These are phyloP conservation scores for Uncinocarpus reesii DNA, from an alignment of 2,329 filamentous ascomycete species.

Conservation along the genomic window DNA sequence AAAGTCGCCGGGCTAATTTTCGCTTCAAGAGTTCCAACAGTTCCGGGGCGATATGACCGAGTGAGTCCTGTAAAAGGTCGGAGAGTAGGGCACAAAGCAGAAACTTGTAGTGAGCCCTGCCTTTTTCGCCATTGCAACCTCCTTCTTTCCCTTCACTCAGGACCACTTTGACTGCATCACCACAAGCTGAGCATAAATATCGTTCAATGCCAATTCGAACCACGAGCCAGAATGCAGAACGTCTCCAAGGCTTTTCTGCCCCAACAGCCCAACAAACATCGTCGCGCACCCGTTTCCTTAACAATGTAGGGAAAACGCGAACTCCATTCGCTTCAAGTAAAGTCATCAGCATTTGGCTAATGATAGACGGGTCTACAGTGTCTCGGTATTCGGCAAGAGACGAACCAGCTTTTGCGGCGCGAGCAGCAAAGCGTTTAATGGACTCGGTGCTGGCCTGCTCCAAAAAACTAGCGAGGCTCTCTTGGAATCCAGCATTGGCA, in stretches of 20 bases:
- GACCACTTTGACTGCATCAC: neutral
- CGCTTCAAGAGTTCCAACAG: constrained; percentile 34
- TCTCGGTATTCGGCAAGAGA: constrained; percentile 47
- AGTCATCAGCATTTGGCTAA: constrained; percentile 51
- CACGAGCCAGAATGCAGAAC: constrained; percentile 53
- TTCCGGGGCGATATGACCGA: constrained; percentile 26
- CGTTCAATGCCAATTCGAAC: constrained; percentile 50
- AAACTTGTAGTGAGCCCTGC: constrained; percentile 48
- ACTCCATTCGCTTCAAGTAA: constrained; percentile 48
- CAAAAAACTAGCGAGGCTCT: constrained; percentile 43
- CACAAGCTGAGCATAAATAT: constrained; percentile 29
- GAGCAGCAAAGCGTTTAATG: constrained; percentile 45
- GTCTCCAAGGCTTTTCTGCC: constrained; percentile 48
- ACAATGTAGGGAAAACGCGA: constrained; percentile 24
- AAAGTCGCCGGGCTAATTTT: constrained; percentile 49
- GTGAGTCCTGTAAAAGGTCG: constrained; percentile 37
- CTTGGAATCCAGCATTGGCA: constrained; percentile 36
- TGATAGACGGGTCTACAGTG: constrained; percentile 46
- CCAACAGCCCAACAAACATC: constrained; percentile 45
- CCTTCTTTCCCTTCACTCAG: constrained; percentile 18
- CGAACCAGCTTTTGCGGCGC: constrained; percentile 43
- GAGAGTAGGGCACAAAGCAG: constrained; percentile 44
- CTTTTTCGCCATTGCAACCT: constrained; percentile 24
- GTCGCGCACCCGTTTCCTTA: constrained; percentile 53
- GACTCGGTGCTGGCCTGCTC: constrained; percentile 47